A percentile compares a stretch with the other conserved stretches of the same genome.
Evolutionary conservation across 176 grass and related monocot genomes (phyloP).

Genomic region (Musa troglodytarum): DNA sequence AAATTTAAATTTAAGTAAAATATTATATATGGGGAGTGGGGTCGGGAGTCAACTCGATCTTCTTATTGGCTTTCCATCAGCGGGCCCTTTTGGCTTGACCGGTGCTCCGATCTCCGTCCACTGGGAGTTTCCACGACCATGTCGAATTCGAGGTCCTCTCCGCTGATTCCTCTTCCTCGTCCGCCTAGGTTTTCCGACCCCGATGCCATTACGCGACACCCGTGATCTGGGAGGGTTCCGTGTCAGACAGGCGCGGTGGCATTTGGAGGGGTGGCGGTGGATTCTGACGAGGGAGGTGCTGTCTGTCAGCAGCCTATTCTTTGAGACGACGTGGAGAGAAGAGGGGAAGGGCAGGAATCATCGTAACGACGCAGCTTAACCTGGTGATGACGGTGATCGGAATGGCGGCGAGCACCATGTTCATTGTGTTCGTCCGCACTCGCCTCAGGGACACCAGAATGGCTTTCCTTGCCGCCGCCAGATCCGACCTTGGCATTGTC

Average conservation of each 20-base stretch:
- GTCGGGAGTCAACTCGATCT: too few relatives aligned
- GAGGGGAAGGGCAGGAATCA: background rate
- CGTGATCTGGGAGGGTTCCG: background rate
- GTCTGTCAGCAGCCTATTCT: too few relatives aligned
- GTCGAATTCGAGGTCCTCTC: background rate
- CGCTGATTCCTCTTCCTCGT: background rate
- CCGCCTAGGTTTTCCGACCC: background rate
- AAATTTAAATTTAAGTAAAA: too few relatives aligned
- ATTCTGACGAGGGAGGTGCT: background rate
- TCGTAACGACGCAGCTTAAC: background rate
- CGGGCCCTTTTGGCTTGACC: too few relatives aligned
- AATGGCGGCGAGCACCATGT: conserved; percentile 45
- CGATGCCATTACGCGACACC: background rate
- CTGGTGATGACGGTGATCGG: conserved; percentile 47
- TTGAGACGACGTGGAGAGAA: background rate
- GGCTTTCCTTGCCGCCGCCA: conserved; percentile 11
- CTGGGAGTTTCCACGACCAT: background rate
- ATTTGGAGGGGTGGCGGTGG: background rate
- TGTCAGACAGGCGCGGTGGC: too few relatives aligned
- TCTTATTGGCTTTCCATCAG: too few relatives aligned
- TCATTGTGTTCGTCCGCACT: conserved; percentile 52
- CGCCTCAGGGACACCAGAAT: conserved; percentile 29
- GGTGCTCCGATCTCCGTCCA: background rate
- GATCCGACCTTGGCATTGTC: conserved; percentile 20
- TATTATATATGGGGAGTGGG: too few relatives aligned